These are phyloP conservation scores for Boehmeria nivea DNA, from an alignment of 306 rosid species.

Conservation along the genomic window DNA sequence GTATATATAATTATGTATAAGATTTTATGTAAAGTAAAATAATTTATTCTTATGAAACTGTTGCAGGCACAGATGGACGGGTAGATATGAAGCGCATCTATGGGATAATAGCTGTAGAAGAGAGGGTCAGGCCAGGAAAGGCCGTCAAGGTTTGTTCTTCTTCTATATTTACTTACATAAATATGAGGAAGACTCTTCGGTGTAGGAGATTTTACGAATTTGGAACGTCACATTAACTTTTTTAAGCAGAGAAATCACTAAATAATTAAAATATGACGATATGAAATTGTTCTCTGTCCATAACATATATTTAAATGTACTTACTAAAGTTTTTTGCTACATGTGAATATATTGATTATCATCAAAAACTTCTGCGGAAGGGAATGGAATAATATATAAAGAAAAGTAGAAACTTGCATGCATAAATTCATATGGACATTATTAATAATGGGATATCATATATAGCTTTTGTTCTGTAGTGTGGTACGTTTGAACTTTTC, in stretches of 20 bases:
- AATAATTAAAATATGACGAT: no score
- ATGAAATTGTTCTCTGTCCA: no score
- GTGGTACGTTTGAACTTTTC: no score
- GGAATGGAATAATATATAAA: background rate
- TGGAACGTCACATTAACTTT: no score
- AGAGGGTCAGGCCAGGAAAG: slow-evolving; percentile 98
- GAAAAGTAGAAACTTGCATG: slow-evolving; percentile 46
- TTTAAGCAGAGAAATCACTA: no score
- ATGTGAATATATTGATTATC: no score
- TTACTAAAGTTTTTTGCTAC: background rate
- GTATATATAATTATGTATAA: no score
- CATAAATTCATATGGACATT: slow-evolving; percentile 33
- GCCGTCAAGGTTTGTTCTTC: slow-evolving; percentile 79
- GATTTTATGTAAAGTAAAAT: no score
- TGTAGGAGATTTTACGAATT: no score
- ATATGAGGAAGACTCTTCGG: background rate
- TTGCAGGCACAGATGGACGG: slow-evolving; percentile 94
- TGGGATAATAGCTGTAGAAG: slow-evolving; percentile 99
- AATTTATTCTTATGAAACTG: background rate
- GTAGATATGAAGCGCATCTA: slow-evolving; percentile 99
- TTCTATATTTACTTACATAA: background rate
- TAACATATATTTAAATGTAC: no score
- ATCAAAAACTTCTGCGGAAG: no score
- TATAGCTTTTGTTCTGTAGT: no score
- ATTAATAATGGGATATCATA: slow-evolving; percentile 2